Base-by-base conservation (phyloP, 2,329 filamentous ascomycete genomes). In the Cercospora sp. region DNA sequence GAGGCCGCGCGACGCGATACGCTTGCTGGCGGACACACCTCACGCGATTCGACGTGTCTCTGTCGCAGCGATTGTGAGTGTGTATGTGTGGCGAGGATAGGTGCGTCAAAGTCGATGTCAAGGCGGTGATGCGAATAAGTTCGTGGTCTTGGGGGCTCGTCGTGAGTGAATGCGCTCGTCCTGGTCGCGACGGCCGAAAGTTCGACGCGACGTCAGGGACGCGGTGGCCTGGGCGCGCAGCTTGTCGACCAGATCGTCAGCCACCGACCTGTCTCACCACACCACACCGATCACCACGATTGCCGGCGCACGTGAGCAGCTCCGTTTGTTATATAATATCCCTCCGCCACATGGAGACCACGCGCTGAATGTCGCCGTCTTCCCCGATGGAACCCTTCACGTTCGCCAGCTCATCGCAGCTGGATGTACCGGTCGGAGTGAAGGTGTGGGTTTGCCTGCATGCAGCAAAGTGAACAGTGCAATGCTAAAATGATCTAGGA, bases 301-400 rank as follows among this genome's bases (percentile, higher is more conserved):
- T 49, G 9, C 18, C 18, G 45, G 45, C 13, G 45, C 45, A 55
- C 28, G 55, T 59, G 55, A 37, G 18, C 13, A n/a, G 5, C 8
- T 34, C n/a, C 55, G 55, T 34, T 53, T 34, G 55, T 2, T 10
- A 24, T 32, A 59, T 2, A 3, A 21, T 0, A 3, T 13, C 18
- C 55, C n/a, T 28, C 30, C 32, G 30, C 28, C 55, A 59, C 32
- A 59, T 59, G 55, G 28, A n/a, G 26, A 12, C 28, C 55, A 59
- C 32, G 55, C 55, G 32, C n/a, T 32, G 55, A 59, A n/a, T 24
- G 32, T 37, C n/a, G 32, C 55, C 28, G n/a, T 59, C 32, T 24
- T 24, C 8, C n/a, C 55, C 55, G 55, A 97, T 97, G 93, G 95
- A 99, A 82, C 91, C 94, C 63, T 97, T 97, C 81, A 97, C 94